Conservation (phyloP, 768 basidiomycete genomes). For the Collybia sordida region DNA sequence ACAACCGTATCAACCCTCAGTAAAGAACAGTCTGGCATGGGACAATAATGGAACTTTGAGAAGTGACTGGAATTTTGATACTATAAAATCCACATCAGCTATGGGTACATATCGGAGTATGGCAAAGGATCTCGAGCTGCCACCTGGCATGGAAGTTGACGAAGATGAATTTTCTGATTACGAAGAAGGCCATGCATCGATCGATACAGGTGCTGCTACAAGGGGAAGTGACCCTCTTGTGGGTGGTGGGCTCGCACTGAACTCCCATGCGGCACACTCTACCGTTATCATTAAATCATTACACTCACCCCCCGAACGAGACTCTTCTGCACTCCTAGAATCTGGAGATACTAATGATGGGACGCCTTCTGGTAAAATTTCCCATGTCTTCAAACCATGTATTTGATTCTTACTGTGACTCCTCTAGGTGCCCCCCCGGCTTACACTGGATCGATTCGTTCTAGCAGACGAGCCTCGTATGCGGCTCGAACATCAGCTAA, state of each 20-base stretch:
- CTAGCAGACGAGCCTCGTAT: constrained; percentile 72
- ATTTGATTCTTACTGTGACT: constrained; percentile 18
- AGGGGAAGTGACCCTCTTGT: constrained; percentile 59
- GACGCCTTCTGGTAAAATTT: constrained; percentile 38
- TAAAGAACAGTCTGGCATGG: constrained; percentile 63
- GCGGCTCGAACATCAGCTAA: constrained; percentile 64
- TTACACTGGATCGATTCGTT: constrained; percentile 66
- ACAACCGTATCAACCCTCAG: constrained; percentile 55
- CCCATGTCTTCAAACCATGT: constrained; percentile 30
- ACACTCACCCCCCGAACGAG: constrained; percentile 38
- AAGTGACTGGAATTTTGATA: constrained; percentile 97
- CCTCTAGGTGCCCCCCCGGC: constrained; percentile 68
- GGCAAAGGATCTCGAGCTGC: constrained; percentile 61
- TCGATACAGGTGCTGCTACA: constrained; percentile 64
- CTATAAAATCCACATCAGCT: constrained; percentile 65
- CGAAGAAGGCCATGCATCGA: constrained; percentile 39
- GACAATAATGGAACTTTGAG: constrained; percentile 73
- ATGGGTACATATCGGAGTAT: constrained; percentile 80
- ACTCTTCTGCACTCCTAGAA: constrained; percentile 38
- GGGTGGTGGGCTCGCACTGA: constrained; percentile 44
- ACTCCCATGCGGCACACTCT: constrained; percentile 59
- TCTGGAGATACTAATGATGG: constrained; percentile 35
- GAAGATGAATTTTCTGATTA: constrained; percentile 51
- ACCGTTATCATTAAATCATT: constrained; percentile 67
- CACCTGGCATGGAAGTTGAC: constrained; percentile 56